Evolutionary conservation across 2,329 filamentous ascomycete species (phyloP).

Genomic region (Aurifilum marmelostoma): DNA sequence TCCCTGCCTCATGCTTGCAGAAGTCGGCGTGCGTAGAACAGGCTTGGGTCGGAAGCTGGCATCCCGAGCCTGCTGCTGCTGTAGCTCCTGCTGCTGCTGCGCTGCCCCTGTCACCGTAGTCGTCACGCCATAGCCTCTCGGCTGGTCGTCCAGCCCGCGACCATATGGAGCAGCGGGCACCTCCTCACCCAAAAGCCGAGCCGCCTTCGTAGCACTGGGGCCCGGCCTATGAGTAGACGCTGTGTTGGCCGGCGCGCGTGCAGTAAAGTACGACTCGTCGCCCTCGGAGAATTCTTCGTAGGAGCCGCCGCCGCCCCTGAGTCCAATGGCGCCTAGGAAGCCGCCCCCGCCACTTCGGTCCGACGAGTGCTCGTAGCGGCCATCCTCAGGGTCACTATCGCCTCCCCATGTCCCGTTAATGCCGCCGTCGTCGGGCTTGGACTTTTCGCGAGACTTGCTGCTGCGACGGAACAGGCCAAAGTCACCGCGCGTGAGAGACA

Average conservation of each 20-base stretch:
- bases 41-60: constrained; percentile 36
- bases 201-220: constrained; percentile 25
- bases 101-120: neutral
- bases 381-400: constrained; percentile 42
- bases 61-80: constrained; percentile 24
- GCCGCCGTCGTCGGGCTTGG: constrained; percentile 51
- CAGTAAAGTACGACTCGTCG: constrained; percentile 62
- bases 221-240: constrained; percentile 24
- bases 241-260: constrained; percentile 38
- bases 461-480: constrained; percentile 49
- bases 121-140: constrained; percentile 22
- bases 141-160: neutral
- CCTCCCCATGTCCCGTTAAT: constrained; percentile 59
- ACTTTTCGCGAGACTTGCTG: constrained; percentile 45
- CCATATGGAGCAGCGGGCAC: constrained; percentile 9
- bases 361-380: constrained; percentile 36
- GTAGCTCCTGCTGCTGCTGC: constrained; percentile 3
- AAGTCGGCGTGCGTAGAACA: constrained; percentile 73
- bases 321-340: constrained; percentile 31
- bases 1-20: constrained; percentile 60
- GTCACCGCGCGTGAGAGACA: constrained; percentile 63
- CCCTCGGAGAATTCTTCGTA: constrained; percentile 55
- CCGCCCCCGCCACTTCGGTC: constrained; percentile 30
- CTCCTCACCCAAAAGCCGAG: constrained; percentile 25
- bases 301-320: constrained; percentile 43